Evolutionary conservation across 345 rosid genomes (phyloP).

Genomic region (Lumnitzera racemosa): DNA sequence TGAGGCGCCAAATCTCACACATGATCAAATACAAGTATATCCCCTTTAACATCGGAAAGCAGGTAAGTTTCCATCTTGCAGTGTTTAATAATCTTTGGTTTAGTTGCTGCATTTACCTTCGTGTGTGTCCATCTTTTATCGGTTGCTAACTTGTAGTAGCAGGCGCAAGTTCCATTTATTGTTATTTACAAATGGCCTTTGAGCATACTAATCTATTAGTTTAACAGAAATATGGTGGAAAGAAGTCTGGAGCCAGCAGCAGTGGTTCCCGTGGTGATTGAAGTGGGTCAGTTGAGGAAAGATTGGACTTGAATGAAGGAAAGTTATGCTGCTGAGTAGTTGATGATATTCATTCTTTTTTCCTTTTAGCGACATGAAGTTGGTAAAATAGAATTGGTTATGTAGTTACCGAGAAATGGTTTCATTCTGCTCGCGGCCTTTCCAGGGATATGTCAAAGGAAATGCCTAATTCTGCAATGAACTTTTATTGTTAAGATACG

Average conservation of each 20-base stretch:
- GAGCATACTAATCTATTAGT: neutral
- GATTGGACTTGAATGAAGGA: neutral
- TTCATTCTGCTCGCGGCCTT: slow-evolving; percentile 13
- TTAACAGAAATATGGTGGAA: slow-evolving; percentile 43
- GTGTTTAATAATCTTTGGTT: neutral
- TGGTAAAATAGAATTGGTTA: slow-evolving; percentile 21
- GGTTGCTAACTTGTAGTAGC: neutral
- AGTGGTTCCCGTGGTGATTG: slow-evolving; percentile 52
- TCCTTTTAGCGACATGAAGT: slow-evolving; percentile 16
- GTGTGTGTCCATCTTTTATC: neutral
- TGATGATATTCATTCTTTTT: slow-evolving; percentile 22
- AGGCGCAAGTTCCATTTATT: neutral
- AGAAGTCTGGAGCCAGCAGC: slow-evolving; percentile 44
- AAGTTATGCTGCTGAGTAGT: slow-evolving; percentile 15
- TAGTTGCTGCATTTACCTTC: neutral
- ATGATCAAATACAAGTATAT: slow-evolving; percentile 84
- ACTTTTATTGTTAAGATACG: neutral
- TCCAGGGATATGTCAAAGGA: neutral
- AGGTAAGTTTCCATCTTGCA: slow-evolving; percentile 29
- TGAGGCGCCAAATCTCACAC: slow-evolving; percentile 75
- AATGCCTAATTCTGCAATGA: neutral
- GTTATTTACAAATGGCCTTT: neutral
- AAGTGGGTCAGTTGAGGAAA: slow-evolving; percentile 13
- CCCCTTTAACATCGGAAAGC: slow-evolving; percentile 66
- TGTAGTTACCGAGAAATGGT: slow-evolving; percentile 18